phyloP scores from a whole-genome alignment of 441 rosid genomes.

The Sinapis alba region DNA sequence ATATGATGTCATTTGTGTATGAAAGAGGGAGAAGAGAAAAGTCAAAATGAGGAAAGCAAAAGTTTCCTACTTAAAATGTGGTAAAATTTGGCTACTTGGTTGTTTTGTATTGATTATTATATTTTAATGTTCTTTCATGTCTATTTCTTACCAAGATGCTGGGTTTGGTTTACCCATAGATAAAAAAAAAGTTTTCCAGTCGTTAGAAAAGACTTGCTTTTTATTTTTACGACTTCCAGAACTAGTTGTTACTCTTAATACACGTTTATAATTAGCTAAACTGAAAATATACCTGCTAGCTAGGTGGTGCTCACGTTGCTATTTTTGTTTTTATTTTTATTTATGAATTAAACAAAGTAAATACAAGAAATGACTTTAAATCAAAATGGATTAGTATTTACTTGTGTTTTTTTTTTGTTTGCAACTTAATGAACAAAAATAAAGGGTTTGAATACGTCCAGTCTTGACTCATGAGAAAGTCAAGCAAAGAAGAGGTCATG shows the following conservation, averaged over 20 bases:
- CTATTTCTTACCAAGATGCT: conserved; percentile 27
- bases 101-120: conserved; percentile 6
- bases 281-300: neutral
- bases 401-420: neutral
- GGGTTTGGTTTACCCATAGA: conserved; percentile 26
- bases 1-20: conserved; percentile 29
- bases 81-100: conserved; percentile 46
- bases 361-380: neutral
- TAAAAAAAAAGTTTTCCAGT: conserved; percentile 13
- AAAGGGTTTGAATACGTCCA: conserved; percentile 33
- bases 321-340: neutral
- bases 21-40: conserved; percentile 33
- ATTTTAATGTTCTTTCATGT: conserved; percentile 12
- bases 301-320: conserved; percentile 16
- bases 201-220: conserved; percentile 15
- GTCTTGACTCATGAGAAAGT: conserved; percentile 20
- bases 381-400: neutral
- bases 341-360: neutral
- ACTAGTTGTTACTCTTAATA: neutral
- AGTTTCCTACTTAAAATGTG: conserved; percentile 31
- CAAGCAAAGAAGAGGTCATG: conserved; percentile 46
- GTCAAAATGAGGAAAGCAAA: conserved; percentile 55
- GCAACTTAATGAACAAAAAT: neutral
- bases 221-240: conserved; percentile 8
- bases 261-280: neutral